Conservation (phyloP, 352 stramenopile genomes). For the Plasmopara viticola region DNA sequence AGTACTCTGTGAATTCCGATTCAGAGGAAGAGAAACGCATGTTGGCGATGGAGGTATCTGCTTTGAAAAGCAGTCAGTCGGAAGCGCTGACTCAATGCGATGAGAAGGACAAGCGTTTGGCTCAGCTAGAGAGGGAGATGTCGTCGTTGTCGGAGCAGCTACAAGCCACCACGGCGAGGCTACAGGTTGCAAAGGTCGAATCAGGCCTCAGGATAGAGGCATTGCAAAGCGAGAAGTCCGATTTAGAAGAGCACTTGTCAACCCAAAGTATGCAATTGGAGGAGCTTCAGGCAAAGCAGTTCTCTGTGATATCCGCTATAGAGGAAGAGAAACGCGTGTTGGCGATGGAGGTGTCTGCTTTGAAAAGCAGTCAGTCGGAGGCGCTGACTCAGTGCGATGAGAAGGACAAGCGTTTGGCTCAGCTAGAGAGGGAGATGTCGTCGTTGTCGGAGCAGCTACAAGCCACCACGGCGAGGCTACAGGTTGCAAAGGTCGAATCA, state of each 20-base stretch:
- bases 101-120: conserved; percentile 11
- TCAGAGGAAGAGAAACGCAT: conserved; percentile 19
- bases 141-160: conserved; percentile 1
- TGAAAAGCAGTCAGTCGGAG: conserved; percentile 18
- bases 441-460: conserved; percentile 4
- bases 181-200: background rate
- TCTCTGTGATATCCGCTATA: conserved; percentile 4
- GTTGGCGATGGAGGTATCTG: conserved; percentile 18
- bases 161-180: background rate
- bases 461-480: conserved; percentile 11
- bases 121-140: background rate
- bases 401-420: conserved; percentile 3
- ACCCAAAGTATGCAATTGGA: conserved; percentile 13
- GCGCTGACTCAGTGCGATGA: conserved; percentile 12
- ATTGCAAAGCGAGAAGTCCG: conserved; percentile 9
- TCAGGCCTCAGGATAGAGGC: conserved; percentile 6
- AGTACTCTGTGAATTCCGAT: conserved; percentile 10
- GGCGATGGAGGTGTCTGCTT: conserved; percentile 16
- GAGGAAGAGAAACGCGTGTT: conserved; percentile 17
- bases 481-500: conserved; percentile 15
- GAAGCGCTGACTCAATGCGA: conserved; percentile 11
- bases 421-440: background rate
- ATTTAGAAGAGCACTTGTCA: background rate
- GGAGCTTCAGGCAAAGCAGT: conserved; percentile 10
- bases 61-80: background rate